These are phyloP conservation scores for Cyclotella choctawhatcheeana DNA, from an alignment of 108 stramenopile genomes.

Conservation along the genomic window DNA sequence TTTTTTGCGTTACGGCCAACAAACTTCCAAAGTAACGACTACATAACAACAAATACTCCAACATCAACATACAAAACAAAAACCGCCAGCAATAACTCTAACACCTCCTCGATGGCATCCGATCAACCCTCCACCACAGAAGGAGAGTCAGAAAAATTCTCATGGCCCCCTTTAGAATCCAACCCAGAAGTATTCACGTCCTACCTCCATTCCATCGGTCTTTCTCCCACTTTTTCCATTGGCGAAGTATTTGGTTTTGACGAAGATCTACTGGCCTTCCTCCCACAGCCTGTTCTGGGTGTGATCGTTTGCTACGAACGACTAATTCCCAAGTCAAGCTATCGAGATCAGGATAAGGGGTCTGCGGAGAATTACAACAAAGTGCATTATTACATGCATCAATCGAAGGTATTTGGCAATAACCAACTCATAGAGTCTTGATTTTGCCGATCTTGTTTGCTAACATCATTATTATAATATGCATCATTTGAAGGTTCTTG, in stretches of 20 bases:
- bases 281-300: constrained; percentile 60
- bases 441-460: too few species aligned
- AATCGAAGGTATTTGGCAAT: constrained; percentile 46
- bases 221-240: constrained; percentile 46
- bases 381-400: constrained; percentile 62
- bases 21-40: background rate
- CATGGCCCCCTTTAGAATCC: constrained; percentile 70
- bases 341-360: constrained; percentile 42
- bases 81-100: background rate
- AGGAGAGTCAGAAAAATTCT: constrained; percentile 39
- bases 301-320: constrained; percentile 64
- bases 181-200: constrained; percentile 61
- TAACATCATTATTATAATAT: too few species aligned
- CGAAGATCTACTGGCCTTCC: constrained; percentile 60
- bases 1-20: background rate
- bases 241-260: constrained; percentile 67
- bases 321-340: constrained; percentile 39
- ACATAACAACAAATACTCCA: background rate
- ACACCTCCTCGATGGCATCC: background rate
- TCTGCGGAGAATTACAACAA: constrained; percentile 42
- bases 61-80: background rate
- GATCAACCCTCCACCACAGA: background rate
- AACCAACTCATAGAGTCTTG: too few species aligned
- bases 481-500: too few species aligned
- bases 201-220: constrained; percentile 57